Base-by-base conservation (phyloP, 2,329 filamentous ascomycete species). In the Paecilomyces formosus region DNA sequence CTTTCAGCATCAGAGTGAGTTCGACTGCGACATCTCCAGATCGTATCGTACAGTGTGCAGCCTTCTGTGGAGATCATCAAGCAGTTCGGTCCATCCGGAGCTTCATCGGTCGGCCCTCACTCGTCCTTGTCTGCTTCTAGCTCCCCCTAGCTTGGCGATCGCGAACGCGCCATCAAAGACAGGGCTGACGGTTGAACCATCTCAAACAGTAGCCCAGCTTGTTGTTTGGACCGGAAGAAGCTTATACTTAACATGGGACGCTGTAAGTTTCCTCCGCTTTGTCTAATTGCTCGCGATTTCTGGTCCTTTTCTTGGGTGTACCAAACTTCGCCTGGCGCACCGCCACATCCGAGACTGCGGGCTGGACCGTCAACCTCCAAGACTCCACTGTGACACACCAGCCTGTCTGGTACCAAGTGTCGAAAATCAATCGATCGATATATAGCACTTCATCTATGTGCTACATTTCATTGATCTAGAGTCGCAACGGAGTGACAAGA, bases 261-360 rank as follows among this genome's bases (percentile, higher is more conserved):
- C 26, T 13, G 50, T 52, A 28, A 52, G 50, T 52, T 24, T 26
- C 12, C 11, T 22, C 50, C 11, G 50, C 26, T 13, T 24, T 24
- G n/a, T 21, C 26, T 55, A 28, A 21, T 54, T 45, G 11, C 45
- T 39, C 54, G 9, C 31, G 9, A 18, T 54, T 9, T 55, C 18
- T n/a, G 11, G 30, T 39, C 15, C 18, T 45, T 55, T 26, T 55
- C 15, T 18, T 55, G 30, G 54, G 9, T n/a, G 50, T 55, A 30
- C 30, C 35, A 39, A 22, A 24, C 31, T 33, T 33, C 31, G 21
- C 31, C 55, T n/a, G 45, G 50, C 30, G 55, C 55, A 57, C 55
- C 55, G 55, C 55, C 55, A 53, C 55, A 57, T 28, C 55, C 50
- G 50, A 21, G 35, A 21, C 50, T 28, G 50, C 50, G 50, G 50